phyloP scores from a whole-genome alignment of 371 early-diverging fungal genomes.

The Entomophthora muscae region DNA sequence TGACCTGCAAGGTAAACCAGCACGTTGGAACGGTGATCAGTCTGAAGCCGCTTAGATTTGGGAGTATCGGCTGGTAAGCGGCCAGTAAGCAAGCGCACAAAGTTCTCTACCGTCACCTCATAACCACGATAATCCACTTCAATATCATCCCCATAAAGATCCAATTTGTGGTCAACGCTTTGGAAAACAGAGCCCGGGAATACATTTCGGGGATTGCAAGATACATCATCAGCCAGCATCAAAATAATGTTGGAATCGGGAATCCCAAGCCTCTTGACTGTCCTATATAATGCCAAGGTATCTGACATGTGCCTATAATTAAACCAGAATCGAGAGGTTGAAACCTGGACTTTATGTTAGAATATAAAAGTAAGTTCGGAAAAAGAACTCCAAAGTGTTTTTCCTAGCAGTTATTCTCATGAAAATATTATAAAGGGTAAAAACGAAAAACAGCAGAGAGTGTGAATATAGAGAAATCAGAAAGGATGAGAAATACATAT shows the following conservation, averaged over 20 bases:
- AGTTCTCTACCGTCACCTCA: slow-evolving; percentile 94
- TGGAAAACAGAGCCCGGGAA: slow-evolving; percentile 86
- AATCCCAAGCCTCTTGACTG: slow-evolving; percentile 93
- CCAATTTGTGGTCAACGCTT: slow-evolving; percentile 42
- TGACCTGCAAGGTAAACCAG: slow-evolving; percentile 95
- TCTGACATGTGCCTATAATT: slow-evolving; percentile 92
- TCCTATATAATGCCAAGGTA: slow-evolving; percentile 86
- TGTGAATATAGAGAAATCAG: too few relatives aligned
- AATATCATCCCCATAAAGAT: slow-evolving; percentile 84
- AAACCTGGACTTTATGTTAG: slow-evolving; percentile 35
- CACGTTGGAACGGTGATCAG: slow-evolving; percentile 87
- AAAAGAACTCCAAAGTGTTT: too few relatives aligned
- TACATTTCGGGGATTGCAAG: slow-evolving; percentile 87
- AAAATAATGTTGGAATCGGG: slow-evolving; percentile 94
- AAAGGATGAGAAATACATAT: too few relatives aligned
- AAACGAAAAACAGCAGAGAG: too few relatives aligned
- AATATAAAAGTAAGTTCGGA: slow-evolving; percentile 1
- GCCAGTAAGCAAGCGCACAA: slow-evolving; percentile 86
- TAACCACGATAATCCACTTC: slow-evolving; percentile 97
- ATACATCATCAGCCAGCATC: slow-evolving; percentile 94
- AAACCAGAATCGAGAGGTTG: slow-evolving; percentile 96
- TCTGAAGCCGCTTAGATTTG: slow-evolving; percentile 58
- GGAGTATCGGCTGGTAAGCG: background rate
- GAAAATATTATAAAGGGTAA: too few relatives aligned
- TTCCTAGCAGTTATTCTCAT: too few relatives aligned